Evolutionary conservation across 2,329 filamentous ascomycete species (phyloP).

Genomic region (Claviceps fusiformis): DNA sequence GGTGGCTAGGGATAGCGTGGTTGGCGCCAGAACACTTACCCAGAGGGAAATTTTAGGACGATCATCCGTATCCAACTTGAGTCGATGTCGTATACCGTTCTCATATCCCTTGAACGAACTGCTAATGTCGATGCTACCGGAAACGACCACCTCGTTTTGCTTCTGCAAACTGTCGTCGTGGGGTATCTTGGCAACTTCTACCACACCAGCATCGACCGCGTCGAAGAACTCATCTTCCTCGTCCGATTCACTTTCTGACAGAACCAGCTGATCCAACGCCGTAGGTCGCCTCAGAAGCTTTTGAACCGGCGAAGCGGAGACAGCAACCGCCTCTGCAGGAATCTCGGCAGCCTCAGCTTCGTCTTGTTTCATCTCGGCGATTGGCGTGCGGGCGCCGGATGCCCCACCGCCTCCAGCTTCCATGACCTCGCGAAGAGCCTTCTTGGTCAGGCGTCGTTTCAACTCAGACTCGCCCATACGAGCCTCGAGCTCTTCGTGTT

Average conservation of each 20-base stretch:
- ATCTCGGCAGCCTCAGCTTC: conserved; percentile 17
- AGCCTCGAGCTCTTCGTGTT: conserved; percentile 83
- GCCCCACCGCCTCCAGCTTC: conserved; percentile 33
- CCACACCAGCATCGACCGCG: conserved; percentile 83
- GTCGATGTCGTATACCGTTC: conserved; percentile 61
- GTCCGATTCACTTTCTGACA: conserved; percentile 71
- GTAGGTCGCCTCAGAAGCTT: conserved; percentile 45
- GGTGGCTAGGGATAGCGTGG: background rate
- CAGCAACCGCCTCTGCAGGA: conserved; percentile 14
- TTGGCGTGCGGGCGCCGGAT: conserved; percentile 17
- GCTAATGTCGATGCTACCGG: conserved; percentile 48
- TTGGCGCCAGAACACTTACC: conserved; percentile 42
- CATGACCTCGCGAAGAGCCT: conserved; percentile 73
- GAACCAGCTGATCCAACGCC: conserved; percentile 53
- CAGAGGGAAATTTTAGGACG: conserved; percentile 89
- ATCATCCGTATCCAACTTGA: conserved; percentile 86
- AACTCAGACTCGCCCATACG: conserved; percentile 80
- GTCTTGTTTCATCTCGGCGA: conserved; percentile 16
- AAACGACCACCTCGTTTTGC: conserved; percentile 27
- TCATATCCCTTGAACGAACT: conserved; percentile 83
- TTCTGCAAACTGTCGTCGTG: conserved; percentile 26
- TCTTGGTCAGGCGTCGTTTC: conserved; percentile 81
- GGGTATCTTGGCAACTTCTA: conserved; percentile 63
- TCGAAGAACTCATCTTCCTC: conserved; percentile 94
- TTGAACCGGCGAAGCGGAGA: conserved; percentile 24